Evolutionary conservation across 2,329 filamentous ascomycete genomes (phyloP), one percentile per base, ranked within the genome.

Genomic region (Pseudogymnoascus sp.): DNA sequence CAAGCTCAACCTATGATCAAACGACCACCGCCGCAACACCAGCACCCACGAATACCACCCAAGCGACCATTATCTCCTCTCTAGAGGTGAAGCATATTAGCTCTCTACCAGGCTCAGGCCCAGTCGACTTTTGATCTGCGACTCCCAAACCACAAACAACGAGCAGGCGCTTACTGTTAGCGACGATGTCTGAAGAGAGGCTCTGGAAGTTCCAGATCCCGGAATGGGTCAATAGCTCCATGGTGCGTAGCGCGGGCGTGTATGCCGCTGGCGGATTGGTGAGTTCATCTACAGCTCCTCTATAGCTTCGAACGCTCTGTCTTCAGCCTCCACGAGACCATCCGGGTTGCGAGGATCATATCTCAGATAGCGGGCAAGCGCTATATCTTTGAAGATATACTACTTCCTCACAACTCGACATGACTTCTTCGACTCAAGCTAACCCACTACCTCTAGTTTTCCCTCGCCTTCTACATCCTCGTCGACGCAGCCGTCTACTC

Each of bases 401-500:
- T 12, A 5, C 47, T 12, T 10, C 31, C 21, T 39, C 8, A 23
- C 8, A 16, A n/a, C 54, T 14, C 8, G 1, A 23, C 8, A 21
- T 21, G 26, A 3, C 51, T 29, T 11, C 10, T 21, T 26, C n/a
- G 7, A 36, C 26, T 4, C 6, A 26, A 14, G 42, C 39, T 64
- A 59, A 61, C 45, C 45, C 31, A 2, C 34, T 4, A 4, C n/a
- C 37, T 29, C 45, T 18, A 87, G 85, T 88, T 86, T 79, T 86
- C 85, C 59, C 77, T 88, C 72, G 85, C 85, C 66, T 88, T 88
- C 76, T 88, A 87, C 78, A 78, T 84, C 72, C 82, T 88, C 76
- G 83, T 88, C 75, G 86, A 88, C 74, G 80, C 83, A 4, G 84
- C 86, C 66, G 84, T 87, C 60, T 88, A 84, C 84, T 87, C 85